phyloP scores from a whole-genome alignment of 1,284 basidiomycete genomes.

The Boletus mariae region DNA sequence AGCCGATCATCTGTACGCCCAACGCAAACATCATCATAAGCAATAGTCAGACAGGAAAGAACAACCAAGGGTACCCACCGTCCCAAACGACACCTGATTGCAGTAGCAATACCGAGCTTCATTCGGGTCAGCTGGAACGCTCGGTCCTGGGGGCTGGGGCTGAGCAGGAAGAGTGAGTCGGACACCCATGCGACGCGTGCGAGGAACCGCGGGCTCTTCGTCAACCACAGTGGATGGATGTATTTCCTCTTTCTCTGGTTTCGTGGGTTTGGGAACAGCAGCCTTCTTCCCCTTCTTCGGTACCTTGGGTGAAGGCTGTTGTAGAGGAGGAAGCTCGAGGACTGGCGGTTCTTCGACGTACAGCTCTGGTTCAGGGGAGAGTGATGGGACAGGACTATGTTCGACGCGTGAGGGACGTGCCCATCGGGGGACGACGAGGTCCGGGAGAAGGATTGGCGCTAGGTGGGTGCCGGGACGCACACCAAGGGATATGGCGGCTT shows the following conservation, averaged over 20 bases:
- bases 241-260: conserved; percentile 21
- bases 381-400: conserved; percentile 40
- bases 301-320: conserved; percentile 13
- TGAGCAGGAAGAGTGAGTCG: conserved; percentile 43
- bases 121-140: conserved; percentile 36
- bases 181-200: conserved; percentile 29
- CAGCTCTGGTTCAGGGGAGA: conserved; percentile 30
- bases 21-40: conserved; percentile 4
- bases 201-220: conserved; percentile 14
- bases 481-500: conserved; percentile 54
- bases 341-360: conserved; percentile 20
- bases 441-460: conserved; percentile 54
- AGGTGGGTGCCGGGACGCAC: conserved; percentile 51
- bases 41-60: neutral
- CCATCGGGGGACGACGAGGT: conserved; percentile 53
- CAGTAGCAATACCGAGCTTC: conserved; percentile 77
- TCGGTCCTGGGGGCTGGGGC: conserved; percentile 14
- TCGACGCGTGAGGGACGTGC: conserved; percentile 41
- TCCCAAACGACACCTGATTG: conserved; percentile 69
- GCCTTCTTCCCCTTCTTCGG: conserved; percentile 23
- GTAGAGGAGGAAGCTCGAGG: conserved; percentile 11
- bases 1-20: conserved; percentile 73
- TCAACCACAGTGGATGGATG: conserved; percentile 2
- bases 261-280: conserved; percentile 15
- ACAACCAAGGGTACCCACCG: conserved; percentile 43